Base-by-base conservation (phyloP, 2,329 filamentous ascomycete species). In the Diaporthe sp. region DNA sequence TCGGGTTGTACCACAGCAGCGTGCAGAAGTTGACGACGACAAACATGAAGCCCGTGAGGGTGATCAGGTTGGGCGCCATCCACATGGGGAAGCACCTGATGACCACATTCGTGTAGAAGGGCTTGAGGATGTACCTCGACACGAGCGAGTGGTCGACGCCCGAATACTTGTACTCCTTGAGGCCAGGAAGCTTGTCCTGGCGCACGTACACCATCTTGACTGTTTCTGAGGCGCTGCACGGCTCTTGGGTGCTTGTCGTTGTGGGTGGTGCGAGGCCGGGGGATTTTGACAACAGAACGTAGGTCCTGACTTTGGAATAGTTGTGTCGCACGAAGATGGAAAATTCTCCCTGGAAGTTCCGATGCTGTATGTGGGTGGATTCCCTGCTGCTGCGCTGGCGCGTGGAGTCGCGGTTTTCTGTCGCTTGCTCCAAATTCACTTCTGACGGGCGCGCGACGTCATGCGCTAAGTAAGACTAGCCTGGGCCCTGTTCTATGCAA, bases 161-260 rank as follows among this genome's bases (percentile, higher is more conserved):
- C 55, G 94, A 95, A 89, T 99, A 99, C 86, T 98, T 97, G 92
- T 99, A 99, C 85, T 96, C 91, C 85, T 94, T 94, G 80, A 99
- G 92, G 83, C 94, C 95, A 53, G 94, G 92, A 78, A 99, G 93
- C 86, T 95, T 93, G 82, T 96, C 92, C 86, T 98, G 94, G 79
- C 97, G 95, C 77, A 99, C 95, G 89, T 98, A 98, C 95, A 98
- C 98, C 73, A 81, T 88, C 79, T 74, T 57, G 68, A 53, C 59
- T 37, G 67, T 67, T 71, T 62, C 37, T 28, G 39, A 15, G 53
- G 28, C 28, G 42, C 67, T 46, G 37, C 28, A 55, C 37, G 17
- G 51, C 42, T 37, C 44, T 44, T 22, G n/a, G 19, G 19, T 51
- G 31, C 17, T 34, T 28, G 42, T 22, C 22, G 9, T 65, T 44